Evolutionary conservation across 371 early-diverging fungal species (phyloP).

Genomic region (Lichtheimia hyalospora): DNA sequence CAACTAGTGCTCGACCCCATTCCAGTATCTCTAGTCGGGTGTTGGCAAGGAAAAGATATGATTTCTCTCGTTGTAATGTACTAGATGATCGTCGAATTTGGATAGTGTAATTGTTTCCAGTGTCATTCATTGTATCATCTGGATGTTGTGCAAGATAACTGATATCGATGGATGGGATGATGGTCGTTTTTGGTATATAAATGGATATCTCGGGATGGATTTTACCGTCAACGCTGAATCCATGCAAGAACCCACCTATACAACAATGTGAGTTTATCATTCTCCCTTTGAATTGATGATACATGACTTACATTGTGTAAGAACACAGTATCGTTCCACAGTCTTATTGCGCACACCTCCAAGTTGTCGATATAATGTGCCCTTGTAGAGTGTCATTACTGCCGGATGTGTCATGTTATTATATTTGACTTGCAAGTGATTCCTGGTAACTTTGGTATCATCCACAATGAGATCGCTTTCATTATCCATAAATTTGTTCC

Average conservation of each 20-base stretch:
- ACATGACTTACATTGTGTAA: conserved; percentile 34
- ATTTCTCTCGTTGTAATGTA: conserved; percentile 12
- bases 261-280: neutral
- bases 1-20: conserved; percentile 17
- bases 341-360: conserved; percentile 34
- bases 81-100: conserved; percentile 4
- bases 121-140: neutral
- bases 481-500: conserved; percentile 26
- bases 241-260: conserved; percentile 42
- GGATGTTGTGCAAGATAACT: conserved; percentile 5
- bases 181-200: conserved; percentile 30
- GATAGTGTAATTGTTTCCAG: conserved; percentile 3
- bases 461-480: conserved; percentile 33
- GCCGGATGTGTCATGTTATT: conserved; percentile 37
- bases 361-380: conserved; percentile 28
- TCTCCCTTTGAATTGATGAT: neutral
- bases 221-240: conserved; percentile 36
- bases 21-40: conserved; percentile 7
- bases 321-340: conserved; percentile 30
- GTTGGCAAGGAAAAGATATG: conserved; percentile 9
- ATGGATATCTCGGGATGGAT: conserved; percentile 32
- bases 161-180: conserved; percentile 26
- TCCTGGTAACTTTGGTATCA: conserved; percentile 14
- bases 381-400: conserved; percentile 39
- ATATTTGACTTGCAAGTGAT: conserved; percentile 39